phyloP scores from a whole-genome alignment of 345 rosid genomes.

The Salix viminalis region DNA sequence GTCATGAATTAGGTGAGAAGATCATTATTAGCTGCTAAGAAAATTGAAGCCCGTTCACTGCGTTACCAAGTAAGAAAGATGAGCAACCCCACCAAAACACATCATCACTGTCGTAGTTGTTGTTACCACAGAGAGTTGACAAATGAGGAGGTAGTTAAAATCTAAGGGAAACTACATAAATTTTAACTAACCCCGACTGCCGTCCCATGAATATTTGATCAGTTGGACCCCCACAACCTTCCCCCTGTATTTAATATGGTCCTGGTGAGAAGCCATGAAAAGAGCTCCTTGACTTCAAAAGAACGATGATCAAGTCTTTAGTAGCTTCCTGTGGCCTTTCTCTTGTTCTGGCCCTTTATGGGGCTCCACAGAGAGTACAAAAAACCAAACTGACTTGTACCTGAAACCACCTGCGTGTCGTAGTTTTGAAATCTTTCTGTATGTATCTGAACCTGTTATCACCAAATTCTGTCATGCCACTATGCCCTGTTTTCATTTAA shows the following conservation, averaged over 20 bases:
- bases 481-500: constrained; percentile 33
- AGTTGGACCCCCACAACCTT: constrained; percentile 12
- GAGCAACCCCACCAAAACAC: constrained; percentile 8
- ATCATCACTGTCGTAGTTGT: background rate
- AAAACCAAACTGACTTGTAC: constrained; percentile 7
- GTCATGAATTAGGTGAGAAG: constrained; percentile 25
- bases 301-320: background rate
- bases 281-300: constrained; percentile 1
- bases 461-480: constrained; percentile 9
- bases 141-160: constrained; percentile 13
- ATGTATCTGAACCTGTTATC: background rate
- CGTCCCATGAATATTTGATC: too few species aligned
- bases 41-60: background rate
- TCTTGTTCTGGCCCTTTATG: constrained; percentile 18
- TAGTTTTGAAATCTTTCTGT: constrained; percentile 21
- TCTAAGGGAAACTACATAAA: background rate
- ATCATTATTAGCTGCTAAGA: background rate
- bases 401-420: constrained; percentile 28
- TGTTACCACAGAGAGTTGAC: constrained; percentile 17
- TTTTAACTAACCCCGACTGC: background rate
- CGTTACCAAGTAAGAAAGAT: background rate
- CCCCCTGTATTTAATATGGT: constrained; percentile 11
- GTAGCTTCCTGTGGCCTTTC: constrained; percentile 6
- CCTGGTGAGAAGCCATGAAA: constrained; percentile 12
- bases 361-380: constrained; percentile 20